phyloP scores from a whole-genome alignment of 768 basidiomycete genomes.

The Phanerodontia chrysosporium region DNA sequence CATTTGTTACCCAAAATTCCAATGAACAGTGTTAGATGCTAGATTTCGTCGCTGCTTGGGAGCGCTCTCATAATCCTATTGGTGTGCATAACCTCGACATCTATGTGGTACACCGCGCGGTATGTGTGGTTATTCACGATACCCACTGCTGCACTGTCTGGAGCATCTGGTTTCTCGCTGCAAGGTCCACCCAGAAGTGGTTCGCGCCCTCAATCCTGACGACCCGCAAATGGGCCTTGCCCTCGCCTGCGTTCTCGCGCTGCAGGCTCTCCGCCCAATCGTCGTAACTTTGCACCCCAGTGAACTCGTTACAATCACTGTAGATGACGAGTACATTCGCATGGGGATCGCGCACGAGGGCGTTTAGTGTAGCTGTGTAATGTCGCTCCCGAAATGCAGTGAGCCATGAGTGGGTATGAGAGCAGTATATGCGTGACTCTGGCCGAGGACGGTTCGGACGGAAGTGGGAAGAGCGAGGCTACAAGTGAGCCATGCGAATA shows the following conservation, averaged over 20 bases:
- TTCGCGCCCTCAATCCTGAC: constrained; percentile 44
- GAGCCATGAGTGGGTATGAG: constrained; percentile 71
- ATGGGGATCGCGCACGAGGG: constrained; percentile 41
- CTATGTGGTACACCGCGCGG: too few species aligned
- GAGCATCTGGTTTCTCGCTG: constrained; percentile 9
- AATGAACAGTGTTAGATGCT: constrained; percentile 11
- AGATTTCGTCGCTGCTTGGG: not conserved
- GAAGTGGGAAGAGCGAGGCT: constrained; percentile 57
- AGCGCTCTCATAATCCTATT: not conserved
- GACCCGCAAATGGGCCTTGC: constrained; percentile 25
- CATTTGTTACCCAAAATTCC: constrained; percentile 11
- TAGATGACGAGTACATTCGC: constrained; percentile 59
- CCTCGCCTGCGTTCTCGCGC: constrained; percentile 14
- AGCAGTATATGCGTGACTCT: constrained; percentile 63
- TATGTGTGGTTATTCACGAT: too few species aligned
- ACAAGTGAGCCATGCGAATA: constrained; percentile 82
- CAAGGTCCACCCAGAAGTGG: constrained; percentile 61
- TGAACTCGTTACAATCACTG: constrained; percentile 73
- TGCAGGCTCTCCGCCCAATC: constrained; percentile 46
- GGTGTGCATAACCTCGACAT: not conserved
- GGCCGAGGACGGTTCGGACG: constrained; percentile 35
- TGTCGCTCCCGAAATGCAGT: constrained; percentile 60
- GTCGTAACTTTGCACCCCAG: constrained; percentile 48
- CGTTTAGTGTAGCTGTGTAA: constrained; percentile 49
- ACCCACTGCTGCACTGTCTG: constrained; percentile 16